Evolutionary conservation across 495 filamentous ascomycete genomes (phyloP).

Genomic region (Clohesyomyces aquaticus): DNA sequence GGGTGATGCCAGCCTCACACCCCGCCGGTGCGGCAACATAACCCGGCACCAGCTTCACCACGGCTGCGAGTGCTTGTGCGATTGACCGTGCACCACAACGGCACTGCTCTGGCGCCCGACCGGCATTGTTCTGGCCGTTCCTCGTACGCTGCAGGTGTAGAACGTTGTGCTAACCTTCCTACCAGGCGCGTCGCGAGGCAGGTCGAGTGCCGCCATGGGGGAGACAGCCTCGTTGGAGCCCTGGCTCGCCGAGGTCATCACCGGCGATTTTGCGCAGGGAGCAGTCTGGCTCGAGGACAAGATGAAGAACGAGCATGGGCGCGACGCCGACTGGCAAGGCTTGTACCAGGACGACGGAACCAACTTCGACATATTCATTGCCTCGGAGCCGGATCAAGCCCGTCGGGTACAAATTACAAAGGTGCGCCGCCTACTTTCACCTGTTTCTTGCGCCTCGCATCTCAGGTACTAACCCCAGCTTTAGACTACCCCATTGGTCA

Average conservation of each 20-base stretch:
- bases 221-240: background rate
- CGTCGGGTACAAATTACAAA: conserved; percentile 3
- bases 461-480: background rate
- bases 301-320: conserved; percentile 4
- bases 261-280: background rate
- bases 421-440: conserved; percentile 1
- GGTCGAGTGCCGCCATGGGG: background rate
- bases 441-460: background rate
- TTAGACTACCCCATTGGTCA: conserved; percentile 6
- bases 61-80: too few relatives aligned
- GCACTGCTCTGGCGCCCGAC: too few relatives aligned
- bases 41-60: background rate
- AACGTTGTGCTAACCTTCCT: too few relatives aligned
- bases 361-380: conserved; percentile 20
- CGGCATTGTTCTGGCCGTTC: too few relatives aligned
- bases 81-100: too few relatives aligned
- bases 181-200: background rate
- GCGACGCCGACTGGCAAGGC: conserved; percentile 3
- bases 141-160: too few relatives aligned
- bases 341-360: conserved; percentile 39
- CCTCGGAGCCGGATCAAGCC: background rate
- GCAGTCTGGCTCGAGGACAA: conserved; percentile 10
- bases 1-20: too few relatives aligned
- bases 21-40: too few relatives aligned
- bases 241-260: conserved; percentile 19